Conservation (phyloP, 1,284 basidiomycete genomes). For the Trichosporon asahii region DNA sequence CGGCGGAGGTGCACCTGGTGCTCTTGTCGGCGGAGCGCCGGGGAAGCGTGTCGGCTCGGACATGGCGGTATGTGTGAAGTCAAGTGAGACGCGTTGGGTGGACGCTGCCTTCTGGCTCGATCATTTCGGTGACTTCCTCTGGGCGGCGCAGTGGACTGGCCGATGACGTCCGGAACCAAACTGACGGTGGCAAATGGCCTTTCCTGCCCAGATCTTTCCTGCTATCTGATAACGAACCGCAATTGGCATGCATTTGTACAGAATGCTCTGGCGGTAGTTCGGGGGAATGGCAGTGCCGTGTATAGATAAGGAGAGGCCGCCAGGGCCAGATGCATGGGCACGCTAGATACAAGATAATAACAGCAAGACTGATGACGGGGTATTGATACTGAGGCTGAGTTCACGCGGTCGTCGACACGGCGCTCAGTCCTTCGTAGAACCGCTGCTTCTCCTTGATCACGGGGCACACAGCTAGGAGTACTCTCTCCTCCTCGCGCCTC, state of each 20-base stretch:
- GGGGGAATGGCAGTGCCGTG: neutral
- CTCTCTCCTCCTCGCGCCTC: slow-evolving; percentile 18
- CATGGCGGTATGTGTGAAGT: neutral
- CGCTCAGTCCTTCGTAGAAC: slow-evolving; percentile 24
- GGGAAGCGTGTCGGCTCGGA: neutral
- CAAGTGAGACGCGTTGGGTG: neutral
- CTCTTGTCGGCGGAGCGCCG: too few species aligned
- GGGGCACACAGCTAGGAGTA: slow-evolving; percentile 28
- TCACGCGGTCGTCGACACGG: neutral
- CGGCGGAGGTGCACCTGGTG: too few species aligned
- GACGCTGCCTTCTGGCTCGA: neutral
- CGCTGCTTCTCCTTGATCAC: slow-evolving; percentile 24
- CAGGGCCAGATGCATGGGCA: neutral
- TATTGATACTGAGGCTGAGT: too few species aligned
- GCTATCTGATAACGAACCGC: neutral
- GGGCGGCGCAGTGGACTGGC: neutral
- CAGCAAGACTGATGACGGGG: neutral
- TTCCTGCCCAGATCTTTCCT: neutral
- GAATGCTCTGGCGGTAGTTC: too few species aligned
- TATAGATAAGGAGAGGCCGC: neutral
- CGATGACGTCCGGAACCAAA: slow-evolving; percentile 1
- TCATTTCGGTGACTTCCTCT: neutral
- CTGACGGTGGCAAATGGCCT: slow-evolving; percentile 6
- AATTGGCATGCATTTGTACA: neutral
- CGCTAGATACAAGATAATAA: neutral